Evolutionary conservation across 805 yeast species (phyloP).

Genomic region (Starmerella geochares): DNA sequence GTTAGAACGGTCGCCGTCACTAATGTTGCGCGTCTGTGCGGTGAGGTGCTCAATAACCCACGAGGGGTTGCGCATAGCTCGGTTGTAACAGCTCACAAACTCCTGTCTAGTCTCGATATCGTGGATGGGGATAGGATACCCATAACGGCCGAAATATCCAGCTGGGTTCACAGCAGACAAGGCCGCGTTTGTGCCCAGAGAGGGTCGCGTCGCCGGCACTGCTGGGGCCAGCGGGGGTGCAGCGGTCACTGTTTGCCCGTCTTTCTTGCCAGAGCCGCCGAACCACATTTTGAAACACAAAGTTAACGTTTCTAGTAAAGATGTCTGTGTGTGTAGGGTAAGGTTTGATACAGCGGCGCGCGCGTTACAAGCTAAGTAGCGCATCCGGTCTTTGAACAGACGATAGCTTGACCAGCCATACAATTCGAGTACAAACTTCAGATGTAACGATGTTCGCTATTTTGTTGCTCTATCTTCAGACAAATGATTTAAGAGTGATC

Average conservation of each 20-base stretch:
- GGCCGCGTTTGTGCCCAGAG: background rate
- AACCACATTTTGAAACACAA: background rate
- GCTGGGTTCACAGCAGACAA: constrained; percentile 49
- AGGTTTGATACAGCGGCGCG: no score
- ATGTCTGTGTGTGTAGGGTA: background rate
- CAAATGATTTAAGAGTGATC: constrained; percentile 45
- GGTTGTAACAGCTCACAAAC: constrained; percentile 76
- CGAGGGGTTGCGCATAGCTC: constrained; percentile 71
- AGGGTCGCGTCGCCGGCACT: background rate
- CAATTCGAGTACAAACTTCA: no score
- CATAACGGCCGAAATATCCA: constrained; percentile 72
- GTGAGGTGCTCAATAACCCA: constrained; percentile 80
- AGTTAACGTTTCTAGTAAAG: no score
- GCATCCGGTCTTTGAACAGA: no score
- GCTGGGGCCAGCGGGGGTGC: background rate
- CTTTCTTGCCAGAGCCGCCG: constrained; percentile 7
- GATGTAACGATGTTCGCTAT: no score
- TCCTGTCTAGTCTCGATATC: constrained; percentile 66
- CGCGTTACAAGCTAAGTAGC: no score
- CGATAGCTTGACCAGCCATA: no score
- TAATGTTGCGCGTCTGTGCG: constrained; percentile 41
- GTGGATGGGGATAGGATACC: constrained; percentile 91
- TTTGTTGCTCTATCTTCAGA: no score
- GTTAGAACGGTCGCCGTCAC: constrained; percentile 56
- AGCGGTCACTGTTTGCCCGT: background rate